Conservation (phyloP, 305 asterid genomes). For the Fraxinus dipetala region DNA sequence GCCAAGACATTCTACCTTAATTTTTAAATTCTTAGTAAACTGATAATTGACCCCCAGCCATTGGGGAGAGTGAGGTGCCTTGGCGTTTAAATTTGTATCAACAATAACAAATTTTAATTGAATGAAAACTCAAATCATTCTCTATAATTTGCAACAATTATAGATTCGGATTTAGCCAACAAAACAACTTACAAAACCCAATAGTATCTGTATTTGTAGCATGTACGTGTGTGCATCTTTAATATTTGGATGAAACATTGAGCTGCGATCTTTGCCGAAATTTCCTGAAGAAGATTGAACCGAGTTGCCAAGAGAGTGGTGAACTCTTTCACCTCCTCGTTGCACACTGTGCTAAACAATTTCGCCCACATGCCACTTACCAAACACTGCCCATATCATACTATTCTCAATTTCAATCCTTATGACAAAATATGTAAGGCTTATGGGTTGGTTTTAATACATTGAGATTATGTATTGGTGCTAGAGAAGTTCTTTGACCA, state of each 20-base stretch:
- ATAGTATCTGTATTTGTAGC: not conserved
- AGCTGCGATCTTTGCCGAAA: not conserved
- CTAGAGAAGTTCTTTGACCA: not conserved
- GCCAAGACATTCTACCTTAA: constrained; percentile 1
- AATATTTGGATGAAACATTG: not conserved
- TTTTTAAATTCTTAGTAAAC: not conserved
- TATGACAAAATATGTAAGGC: not conserved
- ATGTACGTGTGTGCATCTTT: not conserved
- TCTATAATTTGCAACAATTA: not conserved
- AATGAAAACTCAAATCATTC: not conserved
- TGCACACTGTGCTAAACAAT: not conserved
- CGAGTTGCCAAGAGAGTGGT: not conserved
- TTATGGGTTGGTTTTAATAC: not conserved
- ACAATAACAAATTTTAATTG: not conserved
- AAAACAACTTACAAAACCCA: not conserved
- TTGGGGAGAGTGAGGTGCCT: not conserved
- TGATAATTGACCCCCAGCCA: not conserved
- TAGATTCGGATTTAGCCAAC: not conserved
- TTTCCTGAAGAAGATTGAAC: not conserved
- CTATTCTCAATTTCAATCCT: not conserved
- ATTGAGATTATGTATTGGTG: not conserved
- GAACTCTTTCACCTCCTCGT: not conserved
- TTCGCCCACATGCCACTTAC: not conserved
- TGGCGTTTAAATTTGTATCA: not conserved
- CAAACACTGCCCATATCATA: not conserved